Evolutionary conservation across 1,284 basidiomycete species (phyloP), one percentile per base, ranked within the genome.

Genomic region (Pisolithus thermaeus): DNA sequence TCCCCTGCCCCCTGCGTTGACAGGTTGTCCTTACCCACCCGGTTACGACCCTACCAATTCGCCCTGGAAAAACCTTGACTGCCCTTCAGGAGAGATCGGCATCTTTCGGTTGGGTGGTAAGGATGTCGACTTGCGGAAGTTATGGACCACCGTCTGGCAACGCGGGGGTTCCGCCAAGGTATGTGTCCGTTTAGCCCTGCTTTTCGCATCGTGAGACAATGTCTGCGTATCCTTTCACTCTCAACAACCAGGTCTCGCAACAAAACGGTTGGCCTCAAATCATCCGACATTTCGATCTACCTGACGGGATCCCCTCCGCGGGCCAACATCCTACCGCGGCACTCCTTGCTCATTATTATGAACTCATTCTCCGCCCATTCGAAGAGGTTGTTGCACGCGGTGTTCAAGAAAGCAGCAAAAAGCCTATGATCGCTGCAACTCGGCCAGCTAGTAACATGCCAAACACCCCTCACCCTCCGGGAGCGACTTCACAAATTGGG

Each of bases 121-220:
- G 66, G 90, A 92, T 62, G 74, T 92, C 47, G 85, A 86, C 59
- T 66, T 93, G 39, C 86, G 88, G 68, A 83, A 74, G 58, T 68
- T 90, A 7, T 90, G 83, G 81, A 72, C 71, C 11, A 53, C 78
- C 39, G 81, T 86, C 38, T 68, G 71, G 51, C 71, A 78, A 54
- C 60, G 69, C 36, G 86, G 87, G 37, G 86, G 86, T 32, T 70
- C 73, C 16, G 66, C 70, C 56, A 78, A 74, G 61, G 87, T 88
- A 67, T 61, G 76, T 9, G 20, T 52, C 36, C 49, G 48, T 43
- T 14, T 51, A 37, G 22, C 47, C 43, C 25, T 50, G 52, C 37
- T 36, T 49, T 47, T 36, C 7, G 28, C 39, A 47, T 12, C 22
- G 55, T 38, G 44, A 36, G 52, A 54, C 36, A 37, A 38, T 36